Percentiles rank a stretch among this genome's conserved stretches.
Conservation (phyloP, 2,329 filamentous ascomycete species). For the Phialocephala sp. region DNA sequence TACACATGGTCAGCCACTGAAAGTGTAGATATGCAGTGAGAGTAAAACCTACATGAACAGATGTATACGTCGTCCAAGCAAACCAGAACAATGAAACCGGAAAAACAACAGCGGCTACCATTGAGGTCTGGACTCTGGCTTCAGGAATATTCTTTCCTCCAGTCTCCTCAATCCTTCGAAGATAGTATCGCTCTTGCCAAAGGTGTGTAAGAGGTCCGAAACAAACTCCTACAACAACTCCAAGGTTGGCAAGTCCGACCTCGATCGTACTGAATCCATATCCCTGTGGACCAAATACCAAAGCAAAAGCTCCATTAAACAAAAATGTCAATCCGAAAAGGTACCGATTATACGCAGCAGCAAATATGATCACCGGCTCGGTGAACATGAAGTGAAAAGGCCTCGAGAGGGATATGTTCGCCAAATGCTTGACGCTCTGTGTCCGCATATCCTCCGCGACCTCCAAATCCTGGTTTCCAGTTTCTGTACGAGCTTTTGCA, state of each 20-base stretch:
- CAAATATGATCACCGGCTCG: conserved; percentile 1
- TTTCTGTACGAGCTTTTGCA: background rate
- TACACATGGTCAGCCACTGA: background rate
- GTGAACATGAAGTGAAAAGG: conserved; percentile 3
- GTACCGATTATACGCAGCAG: conserved; percentile 1
- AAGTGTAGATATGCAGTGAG: background rate
- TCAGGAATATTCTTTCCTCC: conserved; percentile 11
- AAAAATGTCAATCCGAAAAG: background rate
- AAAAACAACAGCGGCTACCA: background rate
- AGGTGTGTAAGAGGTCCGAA: background rate
- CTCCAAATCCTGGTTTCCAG: conserved; percentile 1
- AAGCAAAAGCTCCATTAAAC: conserved; percentile 4
- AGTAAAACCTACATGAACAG: conserved; percentile 4
- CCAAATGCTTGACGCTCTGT: background rate
- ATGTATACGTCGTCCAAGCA: conserved; percentile 1
- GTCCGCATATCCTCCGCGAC: conserved; percentile 7
- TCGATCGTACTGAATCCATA: conserved; percentile 2
- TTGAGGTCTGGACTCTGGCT: conserved; percentile 2
- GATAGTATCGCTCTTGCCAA: conserved; percentile 4
- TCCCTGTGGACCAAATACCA: background rate
- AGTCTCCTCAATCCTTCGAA: conserved; percentile 2
- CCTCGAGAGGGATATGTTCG: background rate
- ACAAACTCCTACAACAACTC: background rate
- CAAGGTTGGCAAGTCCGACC: background rate
- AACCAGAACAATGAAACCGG: background rate